A percentile compares a stretch with the other conserved stretches of the same genome.
phyloP scores from a whole-genome alignment of 192 early-diverging fungal species.

The Umbelopsis sp. region DNA sequence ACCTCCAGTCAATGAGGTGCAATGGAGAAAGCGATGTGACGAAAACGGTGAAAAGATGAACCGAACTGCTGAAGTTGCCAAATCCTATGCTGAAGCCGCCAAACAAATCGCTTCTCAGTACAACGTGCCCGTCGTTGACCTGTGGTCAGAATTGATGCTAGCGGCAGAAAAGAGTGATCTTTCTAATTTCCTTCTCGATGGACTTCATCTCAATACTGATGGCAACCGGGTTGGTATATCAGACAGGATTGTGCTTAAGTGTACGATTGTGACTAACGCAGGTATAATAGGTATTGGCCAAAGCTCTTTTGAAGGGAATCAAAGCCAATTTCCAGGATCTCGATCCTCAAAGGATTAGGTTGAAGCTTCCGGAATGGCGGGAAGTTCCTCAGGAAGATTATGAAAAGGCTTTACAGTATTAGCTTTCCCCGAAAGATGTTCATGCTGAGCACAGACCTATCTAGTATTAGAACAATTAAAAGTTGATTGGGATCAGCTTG shows the following conservation, averaged over 20 bases:
- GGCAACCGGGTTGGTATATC: constrained; percentile 51
- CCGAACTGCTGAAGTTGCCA: constrained; percentile 45
- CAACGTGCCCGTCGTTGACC: constrained; percentile 32
- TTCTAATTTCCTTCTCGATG: constrained; percentile 52
- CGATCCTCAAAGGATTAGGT: background rate
- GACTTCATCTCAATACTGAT: constrained; percentile 55
- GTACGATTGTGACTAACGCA: background rate
- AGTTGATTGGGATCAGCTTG: too few relatives aligned
- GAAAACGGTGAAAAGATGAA: constrained; percentile 35
- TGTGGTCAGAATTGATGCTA: constrained; percentile 45
- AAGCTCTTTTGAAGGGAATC: background rate
- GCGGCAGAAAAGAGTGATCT: constrained; percentile 13
- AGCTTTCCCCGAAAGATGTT: background rate
- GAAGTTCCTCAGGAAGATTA: background rate
- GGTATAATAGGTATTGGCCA: background rate
- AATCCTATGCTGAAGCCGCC: constrained; percentile 53
- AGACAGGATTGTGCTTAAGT: background rate
- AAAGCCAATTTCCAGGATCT: background rate
- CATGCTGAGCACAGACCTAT: too few relatives aligned
- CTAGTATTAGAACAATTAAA: too few relatives aligned
- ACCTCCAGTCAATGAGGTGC: constrained; percentile 63
- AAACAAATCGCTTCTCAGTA: constrained; percentile 45
- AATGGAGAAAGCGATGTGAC: constrained; percentile 40
- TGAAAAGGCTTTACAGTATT: background rate
- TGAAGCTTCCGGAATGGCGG: background rate